These are phyloP conservation scores for Dioscorea alata DNA, from an alignment of 106 monocot species.

Conservation along the genomic window DNA sequence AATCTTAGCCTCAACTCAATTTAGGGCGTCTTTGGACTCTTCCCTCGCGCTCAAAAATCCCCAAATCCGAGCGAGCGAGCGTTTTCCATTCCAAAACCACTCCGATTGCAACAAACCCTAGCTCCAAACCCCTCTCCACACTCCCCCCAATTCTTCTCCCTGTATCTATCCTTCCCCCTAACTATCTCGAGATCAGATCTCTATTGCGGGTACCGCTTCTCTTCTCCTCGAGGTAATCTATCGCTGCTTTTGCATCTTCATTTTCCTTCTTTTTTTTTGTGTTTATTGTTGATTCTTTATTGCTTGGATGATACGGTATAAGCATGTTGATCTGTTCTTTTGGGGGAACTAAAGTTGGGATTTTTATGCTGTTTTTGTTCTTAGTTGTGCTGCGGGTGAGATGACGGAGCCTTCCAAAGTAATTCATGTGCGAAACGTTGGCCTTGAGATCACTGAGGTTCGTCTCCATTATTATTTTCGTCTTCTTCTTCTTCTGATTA, in stretches of 20 bases:
- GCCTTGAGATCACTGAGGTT: constrained; percentile 39
- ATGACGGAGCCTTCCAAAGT: constrained; percentile 45
- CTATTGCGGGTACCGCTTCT: not conserved
- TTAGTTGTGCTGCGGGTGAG: not conserved
- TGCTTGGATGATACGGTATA: not conserved
- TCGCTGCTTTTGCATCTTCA: not conserved
- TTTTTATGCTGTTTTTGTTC: not conserved
- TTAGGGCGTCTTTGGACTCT: too few relatives aligned
- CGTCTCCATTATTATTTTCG: not conserved
- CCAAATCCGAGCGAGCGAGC: too few relatives aligned
- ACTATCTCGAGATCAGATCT: constrained; percentile 9
- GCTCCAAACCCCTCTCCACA: constrained; percentile 20
- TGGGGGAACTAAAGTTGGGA: not conserved
- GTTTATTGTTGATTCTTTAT: not conserved
- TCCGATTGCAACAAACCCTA: too few relatives aligned
- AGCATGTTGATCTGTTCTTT: not conserved
- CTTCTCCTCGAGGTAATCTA: not conserved
- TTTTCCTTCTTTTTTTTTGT: not conserved
- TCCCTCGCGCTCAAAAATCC: too few relatives aligned
- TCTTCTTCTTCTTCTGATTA: too few relatives aligned
- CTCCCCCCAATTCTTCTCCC: constrained; percentile 32
- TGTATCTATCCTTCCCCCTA: constrained; percentile 32
- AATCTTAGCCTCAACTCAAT: too few relatives aligned
- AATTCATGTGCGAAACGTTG: constrained; percentile 37
- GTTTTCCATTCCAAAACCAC: too few relatives aligned